These are phyloP conservation scores for Exophiala alcalophila DNA, from an alignment of 2,329 filamentous ascomycete genomes.

Conservation along the genomic window DNA sequence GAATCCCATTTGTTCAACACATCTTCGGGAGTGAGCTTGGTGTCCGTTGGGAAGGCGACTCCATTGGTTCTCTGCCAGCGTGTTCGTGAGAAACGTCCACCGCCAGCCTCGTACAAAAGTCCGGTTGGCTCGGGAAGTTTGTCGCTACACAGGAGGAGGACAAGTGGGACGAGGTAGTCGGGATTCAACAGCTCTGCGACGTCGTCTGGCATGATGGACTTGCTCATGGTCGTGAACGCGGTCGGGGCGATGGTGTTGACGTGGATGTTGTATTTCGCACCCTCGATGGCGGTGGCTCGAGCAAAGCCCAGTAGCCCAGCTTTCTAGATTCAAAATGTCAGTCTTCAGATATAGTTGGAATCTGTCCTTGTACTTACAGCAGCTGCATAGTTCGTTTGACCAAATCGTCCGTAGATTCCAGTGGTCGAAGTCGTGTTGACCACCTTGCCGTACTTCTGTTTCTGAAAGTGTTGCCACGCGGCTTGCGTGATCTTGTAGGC, in stretches of 20 bases:
- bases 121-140: constrained; percentile 82
- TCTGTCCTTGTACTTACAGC: constrained; percentile 56
- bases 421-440: constrained; percentile 96
- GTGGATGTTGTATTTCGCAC: constrained; percentile 93
- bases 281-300: constrained; percentile 85
- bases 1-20: constrained; percentile 71
- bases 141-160: constrained; percentile 81
- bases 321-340: constrained; percentile 54
- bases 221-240: constrained; percentile 92
- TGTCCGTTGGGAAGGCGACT: constrained; percentile 83
- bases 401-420: constrained; percentile 98
- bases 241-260: constrained; percentile 98
- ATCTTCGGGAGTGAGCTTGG: constrained; percentile 76
- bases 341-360: constrained; percentile 6
- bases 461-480: constrained; percentile 93
- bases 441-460: constrained; percentile 96
- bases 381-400: constrained; percentile 94
- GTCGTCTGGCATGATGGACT: constrained; percentile 94
- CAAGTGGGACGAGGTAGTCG: constrained; percentile 91
- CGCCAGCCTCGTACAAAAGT: constrained; percentile 88
- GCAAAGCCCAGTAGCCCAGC: constrained; percentile 92
- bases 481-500: constrained; percentile 97
- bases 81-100: constrained; percentile 85
- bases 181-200: constrained; percentile 99
- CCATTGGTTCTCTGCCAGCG: constrained; percentile 92